Percentiles rank a stretch among this genome's conserved stretches.
Evolutionary conservation across 345 rosid species (phyloP).

Genomic region (Gossypium sturtianum): DNA sequence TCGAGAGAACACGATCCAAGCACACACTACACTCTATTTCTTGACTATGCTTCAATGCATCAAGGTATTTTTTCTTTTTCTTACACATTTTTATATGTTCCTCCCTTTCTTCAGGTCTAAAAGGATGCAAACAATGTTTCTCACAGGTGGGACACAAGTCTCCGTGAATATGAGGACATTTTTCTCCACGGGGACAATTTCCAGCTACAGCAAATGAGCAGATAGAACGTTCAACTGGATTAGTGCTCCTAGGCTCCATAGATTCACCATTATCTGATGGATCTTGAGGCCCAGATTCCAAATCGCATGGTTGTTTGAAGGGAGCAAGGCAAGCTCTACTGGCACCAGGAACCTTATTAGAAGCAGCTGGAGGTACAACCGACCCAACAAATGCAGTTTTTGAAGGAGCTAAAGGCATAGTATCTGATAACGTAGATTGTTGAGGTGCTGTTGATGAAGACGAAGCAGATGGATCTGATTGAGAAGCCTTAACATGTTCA

Average conservation of each 20-base stretch:
- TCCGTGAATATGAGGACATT: conserved; percentile 78
- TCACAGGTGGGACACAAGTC: conserved; percentile 80
- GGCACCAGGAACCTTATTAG: conserved; percentile 34
- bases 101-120: conserved; percentile 67
- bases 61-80: conserved; percentile 56
- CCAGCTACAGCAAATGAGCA: conserved; percentile 93
- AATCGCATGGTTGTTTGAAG: conserved; percentile 30
- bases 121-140: conserved; percentile 85
- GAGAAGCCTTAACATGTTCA: conserved; percentile 57
- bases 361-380: conserved; percentile 16
- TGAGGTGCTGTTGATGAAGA: conserved; percentile 40
- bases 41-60: conserved; percentile 50
- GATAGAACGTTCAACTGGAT: conserved; percentile 55
- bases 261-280: conserved; percentile 25
- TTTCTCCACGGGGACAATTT: conserved; percentile 67
- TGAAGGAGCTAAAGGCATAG: conserved; percentile 23
- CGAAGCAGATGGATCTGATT: conserved; percentile 42
- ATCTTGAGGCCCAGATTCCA: conserved; percentile 27
- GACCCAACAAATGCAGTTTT: conserved; percentile 23
- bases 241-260: conserved; percentile 33
- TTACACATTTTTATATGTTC: conserved; percentile 68
- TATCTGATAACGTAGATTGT: conserved; percentile 25
- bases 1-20: conserved; percentile 63
- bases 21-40: conserved; percentile 71
- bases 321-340: background rate